Evolutionary conservation across 1,139 yeast species (phyloP), one percentile per base, ranked within the genome.

Genomic region (Candida anutae): DNA sequence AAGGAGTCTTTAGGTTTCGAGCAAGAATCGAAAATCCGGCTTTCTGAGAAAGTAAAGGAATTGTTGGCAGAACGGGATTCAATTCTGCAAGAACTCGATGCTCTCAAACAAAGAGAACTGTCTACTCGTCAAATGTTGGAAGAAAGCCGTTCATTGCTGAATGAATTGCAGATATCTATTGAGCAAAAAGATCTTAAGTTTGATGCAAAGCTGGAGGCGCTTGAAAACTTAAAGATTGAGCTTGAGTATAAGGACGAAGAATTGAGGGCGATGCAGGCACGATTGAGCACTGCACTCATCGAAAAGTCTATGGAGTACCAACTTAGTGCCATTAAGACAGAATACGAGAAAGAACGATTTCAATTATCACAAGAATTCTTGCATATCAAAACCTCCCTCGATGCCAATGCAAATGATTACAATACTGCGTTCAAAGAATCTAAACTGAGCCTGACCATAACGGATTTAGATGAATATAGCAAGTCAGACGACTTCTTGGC

Each of bases 251-350:
- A 32, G n/a, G 37, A 30, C 22, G 22, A 21, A 4, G 35, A 31
- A 18, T 20, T 37, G 15, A 25, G 23, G 12, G 9, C 14, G 15
- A 13, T 17, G 10, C 16, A 14, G 12, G 15, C 15, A 9, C 17
- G 16, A 11, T 16, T 13, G 5, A 21, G 22, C n/a, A 21, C 16
- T n/a, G 23, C 10, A 20, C 13, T n/a, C 22, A 6, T 8, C 5
- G 24, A 22, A 16, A n/a, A 10, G 6, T 5, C 10, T 8, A 6
- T 22, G 15, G 14, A 22, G 16, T 11, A 22, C 12, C 6, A 6
- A 21, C 31, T 40, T 13, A 13, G 6, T 3, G 15, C 22, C 6
- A 32, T 40, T 21, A 42, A 39, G 24, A 42, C 37, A 12, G 5
- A 16, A 6, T 29, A 29, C 20, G 43, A 38, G 15, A 28, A 26